Base-by-base conservation (phyloP, 164 flowering plant species). In the Chloranthus sessilifolius region DNA sequence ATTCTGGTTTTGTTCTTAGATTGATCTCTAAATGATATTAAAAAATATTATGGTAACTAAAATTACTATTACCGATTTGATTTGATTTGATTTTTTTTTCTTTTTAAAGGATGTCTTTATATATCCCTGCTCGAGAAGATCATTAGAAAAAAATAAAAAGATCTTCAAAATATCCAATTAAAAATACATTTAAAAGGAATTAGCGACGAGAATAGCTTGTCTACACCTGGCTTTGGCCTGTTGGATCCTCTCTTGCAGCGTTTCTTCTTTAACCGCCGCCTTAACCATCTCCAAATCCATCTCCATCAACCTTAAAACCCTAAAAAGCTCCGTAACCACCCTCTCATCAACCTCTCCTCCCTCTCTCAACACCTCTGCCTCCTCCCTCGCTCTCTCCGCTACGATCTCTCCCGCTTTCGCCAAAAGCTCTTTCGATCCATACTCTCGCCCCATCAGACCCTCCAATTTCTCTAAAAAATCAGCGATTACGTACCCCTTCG, bases 281-380 rank as follows among this genome's bases (percentile, higher is more conserved):
- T 76, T 85, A 30, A 86, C 86, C 97, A 86, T 83, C 4, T 81
- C 84, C 74, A 89, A 73, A 49, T 89, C 90, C 95, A 86, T 86
- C 60, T 86, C 86, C 83, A 86, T 79, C 45, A 83, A 58, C 64
- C 55, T 81, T 72, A 86, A 65, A 36, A 89, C 92, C 53, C 97
- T 78, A 7, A 50, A 69, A 53, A 89, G 42, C 74, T 85, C 95
- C 4, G 86, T 83, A 30, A 83, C 78, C 83, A 83, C 59, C 44
- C 95, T 75, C 30, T 86, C 97, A 29, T 89, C 95, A 42, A 86
- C 97, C 47, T 83, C 77, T 2, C 90, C 95, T 57, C 75, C 85
- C 37, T 86, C 90, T 40, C 75, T 71, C 65, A 89, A 28, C 56
- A 80, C 75, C 37, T 89, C 90, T 0, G 97, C 95, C 50, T 89